These are phyloP conservation scores for Gentiana straminea DNA, from an alignment of 257 asterid genomes.

Conservation along the genomic window DNA sequence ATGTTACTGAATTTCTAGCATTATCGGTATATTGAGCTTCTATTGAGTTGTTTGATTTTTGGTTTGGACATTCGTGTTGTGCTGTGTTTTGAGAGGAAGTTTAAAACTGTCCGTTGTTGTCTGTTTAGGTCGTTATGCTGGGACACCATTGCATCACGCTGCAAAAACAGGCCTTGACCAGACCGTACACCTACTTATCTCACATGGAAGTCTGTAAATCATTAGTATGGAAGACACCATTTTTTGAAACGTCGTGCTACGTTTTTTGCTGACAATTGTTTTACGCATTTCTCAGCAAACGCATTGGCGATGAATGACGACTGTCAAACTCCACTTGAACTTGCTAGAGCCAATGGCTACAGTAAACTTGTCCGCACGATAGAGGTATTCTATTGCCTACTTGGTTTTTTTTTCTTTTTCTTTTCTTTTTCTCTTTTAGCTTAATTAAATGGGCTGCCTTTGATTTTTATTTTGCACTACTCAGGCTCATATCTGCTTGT, in stretches of 20 bases:
- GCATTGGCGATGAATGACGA: conserved; percentile 77
- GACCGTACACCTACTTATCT: conserved; percentile 80
- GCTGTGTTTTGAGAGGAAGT: neutral
- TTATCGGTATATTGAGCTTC: too few relatives aligned
- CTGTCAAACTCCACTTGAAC: conserved; percentile 88
- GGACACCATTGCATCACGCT: conserved; percentile 97
- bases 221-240: too few relatives aligned
- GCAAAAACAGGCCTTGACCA: conserved; percentile 90
- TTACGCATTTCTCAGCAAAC: conserved; percentile 48
- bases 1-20: too few relatives aligned
- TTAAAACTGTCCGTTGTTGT: conserved; percentile 1
- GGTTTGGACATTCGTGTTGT: too few relatives aligned
- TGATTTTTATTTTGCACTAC: neutral
- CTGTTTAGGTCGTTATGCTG: conserved; percentile 69
- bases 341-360: conserved; percentile 81
- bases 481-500: conserved; percentile 68
- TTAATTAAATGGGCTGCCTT: too few relatives aligned
- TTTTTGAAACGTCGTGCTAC: too few relatives aligned
- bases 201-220: conserved; percentile 59
- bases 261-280: conserved; percentile 7
- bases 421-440: too few relatives aligned
- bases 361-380: conserved; percentile 76
- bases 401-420: too few relatives aligned
- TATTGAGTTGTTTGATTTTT: too few relatives aligned
- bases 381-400: conserved; percentile 43